phyloP scores from a whole-genome alignment of 805 yeast species.

The Komagataella phaffii region DNA sequence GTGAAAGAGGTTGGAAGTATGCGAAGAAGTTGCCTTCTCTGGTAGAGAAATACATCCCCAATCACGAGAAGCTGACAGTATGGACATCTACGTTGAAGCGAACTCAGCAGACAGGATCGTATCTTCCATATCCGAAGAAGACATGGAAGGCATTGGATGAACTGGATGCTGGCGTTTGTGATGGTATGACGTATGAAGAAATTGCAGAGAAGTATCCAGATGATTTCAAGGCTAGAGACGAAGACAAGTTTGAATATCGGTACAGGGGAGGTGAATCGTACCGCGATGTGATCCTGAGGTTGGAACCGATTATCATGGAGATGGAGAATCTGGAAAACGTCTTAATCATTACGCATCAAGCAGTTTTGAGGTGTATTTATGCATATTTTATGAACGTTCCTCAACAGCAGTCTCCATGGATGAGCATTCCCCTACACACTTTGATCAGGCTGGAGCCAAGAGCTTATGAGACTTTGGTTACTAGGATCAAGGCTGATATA shows the following conservation, averaged over 20 bases:
- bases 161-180: constrained; percentile 95
- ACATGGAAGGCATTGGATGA: constrained; percentile 97
- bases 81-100: constrained; percentile 92
- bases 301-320: constrained; percentile 98
- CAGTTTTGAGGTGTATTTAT: constrained; percentile 89
- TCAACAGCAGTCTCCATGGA: constrained; percentile 96
- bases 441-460: constrained; percentile 90
- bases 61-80: constrained; percentile 61
- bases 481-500: constrained; percentile 85
- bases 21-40: constrained; percentile 71
- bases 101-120: constrained; percentile 86
- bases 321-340: constrained; percentile 94
- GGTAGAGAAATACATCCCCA: constrained; percentile 50
- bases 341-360: constrained; percentile 93
- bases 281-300: constrained; percentile 84
- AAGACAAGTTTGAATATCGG: constrained; percentile 88
- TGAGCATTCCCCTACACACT: constrained; percentile 96
- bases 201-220: constrained; percentile 79
- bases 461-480: constrained; percentile 80
- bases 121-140: constrained; percentile 66
- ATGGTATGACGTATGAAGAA: constrained; percentile 92
- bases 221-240: constrained; percentile 92
- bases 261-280: constrained; percentile 97
- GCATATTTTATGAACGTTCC: constrained; percentile 98
- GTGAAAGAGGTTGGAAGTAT: constrained; percentile 75